These are phyloP conservation scores for Fomitopsis pinicola DNA, from an alignment of 1,284 basidiomycete species.

Conservation along the genomic window DNA sequence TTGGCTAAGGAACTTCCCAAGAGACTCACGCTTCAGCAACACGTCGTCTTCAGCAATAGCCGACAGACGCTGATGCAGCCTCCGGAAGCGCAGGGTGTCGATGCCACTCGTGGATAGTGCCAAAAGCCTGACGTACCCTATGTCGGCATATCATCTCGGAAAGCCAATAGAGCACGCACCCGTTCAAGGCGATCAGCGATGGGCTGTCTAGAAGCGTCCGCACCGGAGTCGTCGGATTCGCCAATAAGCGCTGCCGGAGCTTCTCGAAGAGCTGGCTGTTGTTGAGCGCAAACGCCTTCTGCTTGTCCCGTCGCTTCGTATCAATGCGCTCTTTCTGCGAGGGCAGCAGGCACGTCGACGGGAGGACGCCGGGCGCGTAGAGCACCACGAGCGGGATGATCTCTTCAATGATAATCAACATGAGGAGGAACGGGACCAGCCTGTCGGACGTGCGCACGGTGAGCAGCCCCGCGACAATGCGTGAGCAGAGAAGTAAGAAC, in stretches of 20 bases:
- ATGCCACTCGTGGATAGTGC: slow-evolving; percentile 56
- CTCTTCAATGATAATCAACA: slow-evolving; percentile 77
- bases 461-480: background rate
- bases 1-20: slow-evolving; percentile 41
- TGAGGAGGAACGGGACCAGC: slow-evolving; percentile 76
- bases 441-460: slow-evolving; percentile 34
- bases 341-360: slow-evolving; percentile 85
- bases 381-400: slow-evolving; percentile 81
- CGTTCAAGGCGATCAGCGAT: slow-evolving; percentile 25
- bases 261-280: slow-evolving; percentile 28
- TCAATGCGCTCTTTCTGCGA: slow-evolving; percentile 74
- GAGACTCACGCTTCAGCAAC: slow-evolving; percentile 47
- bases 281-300: slow-evolving; percentile 30
- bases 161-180: slow-evolving; percentile 18
- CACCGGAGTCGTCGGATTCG: slow-evolving; percentile 19
- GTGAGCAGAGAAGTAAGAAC: slow-evolving; percentile 17
- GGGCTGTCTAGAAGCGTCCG: slow-evolving; percentile 18
- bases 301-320: slow-evolving; percentile 52
- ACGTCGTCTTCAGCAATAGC: slow-evolving; percentile 57
- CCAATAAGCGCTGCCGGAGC: slow-evolving; percentile 32
- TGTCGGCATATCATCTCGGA: slow-evolving; percentile 2
- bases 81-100: slow-evolving; percentile 43
- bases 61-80: slow-evolving; percentile 52
- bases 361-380: slow-evolving; percentile 81
- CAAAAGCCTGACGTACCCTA: slow-evolving; percentile 40